phyloP scores from a whole-genome alignment of 106 monocot genomes.

The Dendrobium officinale region DNA sequence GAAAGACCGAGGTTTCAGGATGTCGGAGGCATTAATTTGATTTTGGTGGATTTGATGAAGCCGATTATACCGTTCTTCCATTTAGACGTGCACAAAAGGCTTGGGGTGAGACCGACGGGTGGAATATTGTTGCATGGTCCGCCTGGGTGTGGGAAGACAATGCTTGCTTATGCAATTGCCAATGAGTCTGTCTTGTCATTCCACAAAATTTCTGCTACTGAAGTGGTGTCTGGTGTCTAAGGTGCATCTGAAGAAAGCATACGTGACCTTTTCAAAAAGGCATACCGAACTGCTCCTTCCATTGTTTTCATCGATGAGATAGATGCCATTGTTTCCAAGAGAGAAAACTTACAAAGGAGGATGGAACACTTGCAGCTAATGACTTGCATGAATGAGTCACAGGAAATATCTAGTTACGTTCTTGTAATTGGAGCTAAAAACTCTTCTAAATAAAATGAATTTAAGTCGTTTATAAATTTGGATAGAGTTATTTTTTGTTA shows the following conservation, averaged over 20 bases:
- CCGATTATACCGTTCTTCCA: constrained; percentile 75
- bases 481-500: no score
- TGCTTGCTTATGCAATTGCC: constrained; percentile 88
- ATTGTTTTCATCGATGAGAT: no score
- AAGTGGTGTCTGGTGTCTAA: constrained; percentile 79
- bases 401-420: no score
- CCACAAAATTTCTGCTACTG: constrained; percentile 26
- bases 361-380: no score
- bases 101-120: constrained; percentile 66
- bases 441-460: no score
- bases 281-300: no score
- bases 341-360: no score
- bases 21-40: constrained; percentile 65
- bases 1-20: constrained; percentile 63
- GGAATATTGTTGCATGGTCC: constrained; percentile 87
- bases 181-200: constrained; percentile 53
- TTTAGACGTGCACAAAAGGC: constrained; percentile 42
- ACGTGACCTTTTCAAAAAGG: no score
- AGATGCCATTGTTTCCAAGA: no score
- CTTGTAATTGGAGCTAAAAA: no score
- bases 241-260: constrained; percentile 22
- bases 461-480: no score
- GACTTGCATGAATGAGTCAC: no score
- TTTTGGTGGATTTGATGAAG: constrained; percentile 73
- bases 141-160: constrained; percentile 95